Base-by-base conservation (phyloP, 495 filamentous ascomycete genomes). In the Aspergillus nidulans region DNA sequence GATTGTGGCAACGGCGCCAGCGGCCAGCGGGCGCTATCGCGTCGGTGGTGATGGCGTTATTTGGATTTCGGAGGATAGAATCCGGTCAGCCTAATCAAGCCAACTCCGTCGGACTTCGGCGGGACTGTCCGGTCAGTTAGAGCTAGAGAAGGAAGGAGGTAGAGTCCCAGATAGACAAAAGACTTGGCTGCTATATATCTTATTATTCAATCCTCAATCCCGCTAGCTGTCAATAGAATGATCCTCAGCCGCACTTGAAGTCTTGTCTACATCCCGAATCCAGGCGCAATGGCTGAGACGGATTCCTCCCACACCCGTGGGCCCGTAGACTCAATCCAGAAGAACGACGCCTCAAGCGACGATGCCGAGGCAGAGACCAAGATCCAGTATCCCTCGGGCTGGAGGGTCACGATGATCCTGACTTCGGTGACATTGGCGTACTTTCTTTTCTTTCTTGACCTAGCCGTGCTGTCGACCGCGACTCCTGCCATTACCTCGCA, bases 391-490 rank as follows among this genome's bases (percentile, higher is more conserved):
- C 41, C 41, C 2, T 43, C 41, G 2, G 41, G 41, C 8, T 20
- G 19, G 10, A 10, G 19, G 19, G 18, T 43, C 19, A 43, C 41
- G 19, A 20, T 43, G 16, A 43, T 43, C 19, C 41, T 43, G 19
- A 43, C 41, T 20, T 43, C 41, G 2, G 38, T 64, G 25, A 58
- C 51, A 12, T 6, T 48, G 5, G n/a, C 23, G 16, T 34, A 19
- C 20, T 69, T 63, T 43, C 28, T 70, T 7, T 26, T 26, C 24
- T 70, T 63, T 36, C 41, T 43, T 3, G 41, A 43, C 19, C 41
- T 43, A 1, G 41, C 41, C 10, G 41, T 43, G 19, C 41, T 43
- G 1, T 43, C 41, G 3, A 43, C 41, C 10, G 44, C 44, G 2
- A 47, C 25, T 2, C 44, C 44, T 1, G 44, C 25, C 9, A 47